Evolutionary conservation across 805 yeast species (phyloP), one percentile per base, ranked within the genome.

Genomic region (Candida xiaguanensis): DNA sequence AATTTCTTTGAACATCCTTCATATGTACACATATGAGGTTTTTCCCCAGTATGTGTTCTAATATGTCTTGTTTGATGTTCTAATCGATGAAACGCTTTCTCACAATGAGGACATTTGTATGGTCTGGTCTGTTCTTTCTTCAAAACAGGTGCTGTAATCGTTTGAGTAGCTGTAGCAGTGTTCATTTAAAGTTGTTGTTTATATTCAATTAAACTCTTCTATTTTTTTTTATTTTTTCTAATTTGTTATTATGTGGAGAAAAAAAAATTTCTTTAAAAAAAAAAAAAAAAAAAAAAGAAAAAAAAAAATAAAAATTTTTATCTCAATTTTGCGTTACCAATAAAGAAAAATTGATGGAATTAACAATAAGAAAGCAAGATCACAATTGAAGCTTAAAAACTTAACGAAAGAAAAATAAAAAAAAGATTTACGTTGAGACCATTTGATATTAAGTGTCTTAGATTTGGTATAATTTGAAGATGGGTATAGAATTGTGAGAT

Each of bases 51-150:
- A n/a, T n/a, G n/a, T n/a, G n/a, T n/a, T n/a, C n/a, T n/a, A n/a
- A n/a, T n/a, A 51, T 83, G 91, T 51, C 91, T 71, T 7, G 89
- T 82, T 53, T 82, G 88, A 58, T 83, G 91, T 52, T 83, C 91
- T 31, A 83, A 58, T 41, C 91, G 67, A 53, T 82, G 87, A 55
- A 83, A 83, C 0, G 86, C 87, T 58, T 83, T 79, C 28, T 76
- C 77, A 55, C 91, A 83, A 53, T 81, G 70, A 3, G 88, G 82
- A 54, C 91, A 83, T 45, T 80, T 78, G 59, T 80, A 83, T 1
- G 90, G 90, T 43, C 80, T 58, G 11, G 50, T 38, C 11, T 59
- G 57, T 35, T 58, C 62, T 44, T 54, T 57, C 38, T 49, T 50
- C 13, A 35, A 34, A 6, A 11, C 5, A 5, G 33, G 15, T 29